Conservation (phyloP, 257 asterid species). For the Osmanthus fragrans region DNA sequence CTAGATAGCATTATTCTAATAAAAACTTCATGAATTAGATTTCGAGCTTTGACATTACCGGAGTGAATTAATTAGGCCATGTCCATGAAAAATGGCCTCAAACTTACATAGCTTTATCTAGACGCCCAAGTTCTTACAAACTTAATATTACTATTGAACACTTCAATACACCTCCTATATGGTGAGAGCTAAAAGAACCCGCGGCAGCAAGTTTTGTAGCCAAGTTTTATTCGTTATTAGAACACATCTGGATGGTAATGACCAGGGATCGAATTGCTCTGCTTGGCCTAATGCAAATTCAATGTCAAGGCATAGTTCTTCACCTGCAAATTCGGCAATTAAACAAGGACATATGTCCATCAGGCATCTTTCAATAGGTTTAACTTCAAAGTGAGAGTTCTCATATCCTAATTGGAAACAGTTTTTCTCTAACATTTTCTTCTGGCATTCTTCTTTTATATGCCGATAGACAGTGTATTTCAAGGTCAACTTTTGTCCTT, state of each 20-base stretch:
- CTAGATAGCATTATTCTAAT: no score
- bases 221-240: slow-evolving; percentile 18
- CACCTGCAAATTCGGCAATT: slow-evolving; percentile 20
- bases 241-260: slow-evolving; percentile 65
- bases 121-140: background rate
- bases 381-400: no score
- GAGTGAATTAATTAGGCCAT: background rate
- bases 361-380: no score
- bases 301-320: slow-evolving; percentile 66
- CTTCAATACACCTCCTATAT: no score
- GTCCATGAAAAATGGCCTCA: background rate
- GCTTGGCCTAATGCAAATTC: slow-evolving; percentile 66
- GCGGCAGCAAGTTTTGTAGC: background rate
- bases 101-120: slow-evolving; percentile 7
- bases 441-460: no score
- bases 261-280: slow-evolving; percentile 53
- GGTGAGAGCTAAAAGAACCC: no score
- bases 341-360: no score
- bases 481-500: no score
- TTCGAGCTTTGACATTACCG: background rate
- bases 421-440: no score
- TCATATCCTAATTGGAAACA: no score
- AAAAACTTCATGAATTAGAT: background rate
- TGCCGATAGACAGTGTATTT: no score
- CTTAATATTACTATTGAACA: no score